These are phyloP conservation scores for Austropuccinia psidii DNA, from an alignment of 1,284 basidiomycete genomes.

Conservation along the genomic window DNA sequence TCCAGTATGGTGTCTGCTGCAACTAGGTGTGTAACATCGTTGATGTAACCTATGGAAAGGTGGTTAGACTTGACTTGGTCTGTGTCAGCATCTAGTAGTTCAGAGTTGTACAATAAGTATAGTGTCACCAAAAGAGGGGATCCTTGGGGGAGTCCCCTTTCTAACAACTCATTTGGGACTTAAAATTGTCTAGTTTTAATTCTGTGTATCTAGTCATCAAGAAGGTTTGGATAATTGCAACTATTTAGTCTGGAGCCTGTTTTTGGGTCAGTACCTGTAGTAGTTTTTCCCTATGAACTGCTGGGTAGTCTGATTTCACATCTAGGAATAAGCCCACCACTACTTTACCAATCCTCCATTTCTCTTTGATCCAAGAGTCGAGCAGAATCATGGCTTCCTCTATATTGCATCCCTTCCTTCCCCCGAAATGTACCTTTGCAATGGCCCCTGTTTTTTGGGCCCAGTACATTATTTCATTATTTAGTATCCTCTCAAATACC, in stretches of 20 bases:
- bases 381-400: not conserved
- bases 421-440: not conserved
- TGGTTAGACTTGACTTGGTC: not conserved
- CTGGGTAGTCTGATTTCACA: conserved; percentile 10
- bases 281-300: conserved; percentile 2
- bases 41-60: conserved; percentile 12
- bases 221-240: not conserved
- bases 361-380: not conserved
- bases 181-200: not conserved
- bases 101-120: conserved; percentile 21
- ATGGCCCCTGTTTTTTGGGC: not conserved
- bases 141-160: conserved; percentile 7
- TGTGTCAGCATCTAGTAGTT: not conserved
- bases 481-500: conserved; percentile 13
- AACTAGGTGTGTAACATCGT: conserved; percentile 4
- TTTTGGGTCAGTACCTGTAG: not conserved
- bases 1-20: not conserved
- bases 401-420: not conserved
- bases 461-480: not conserved
- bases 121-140: not conserved
- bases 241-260: not conserved
- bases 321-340: not conserved
- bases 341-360: not conserved
- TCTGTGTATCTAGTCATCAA: not conserved
- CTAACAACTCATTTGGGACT: not conserved